A percentile compares a stretch with the other conserved stretches of the same genome.
These are phyloP conservation scores for Camelina sativa DNA, from an alignment of 345 rosid genomes.

Conservation along the genomic window DNA sequence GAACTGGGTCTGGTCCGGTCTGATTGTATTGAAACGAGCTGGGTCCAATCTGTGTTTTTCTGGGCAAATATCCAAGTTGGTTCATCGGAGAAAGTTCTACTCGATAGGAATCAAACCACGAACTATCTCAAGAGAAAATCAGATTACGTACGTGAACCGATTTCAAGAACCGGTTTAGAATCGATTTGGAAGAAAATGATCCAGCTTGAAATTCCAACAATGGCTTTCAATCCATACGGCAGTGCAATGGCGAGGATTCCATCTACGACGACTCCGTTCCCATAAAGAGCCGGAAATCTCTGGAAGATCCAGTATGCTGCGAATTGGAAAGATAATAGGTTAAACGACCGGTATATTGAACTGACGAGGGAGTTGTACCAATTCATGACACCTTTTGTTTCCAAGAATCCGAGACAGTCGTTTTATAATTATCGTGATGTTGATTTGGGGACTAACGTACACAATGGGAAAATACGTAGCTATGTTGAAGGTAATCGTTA, in stretches of 20 bases:
- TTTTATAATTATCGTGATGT: slow-evolving; percentile 57
- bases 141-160: slow-evolving; percentile 58
- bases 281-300: slow-evolving; percentile 59
- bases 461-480: slow-evolving; percentile 29
- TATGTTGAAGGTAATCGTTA: slow-evolving; percentile 51
- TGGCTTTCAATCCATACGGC: slow-evolving; percentile 63
- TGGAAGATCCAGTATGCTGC: slow-evolving; percentile 55
- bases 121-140: slow-evolving; percentile 59
- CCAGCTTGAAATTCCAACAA: slow-evolving; percentile 30
- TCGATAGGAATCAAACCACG: slow-evolving; percentile 39
- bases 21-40: slow-evolving; percentile 62
- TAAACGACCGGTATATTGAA: slow-evolving; percentile 37
- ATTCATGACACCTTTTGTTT: slow-evolving; percentile 59
- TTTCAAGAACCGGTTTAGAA: slow-evolving; percentile 52
- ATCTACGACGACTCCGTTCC: slow-evolving; percentile 51
- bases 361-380: slow-evolving; percentile 47
- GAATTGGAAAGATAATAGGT: slow-evolving; percentile 55
- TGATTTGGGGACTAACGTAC: slow-evolving; percentile 50
- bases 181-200: slow-evolving; percentile 54
- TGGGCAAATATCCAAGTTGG: slow-evolving; percentile 40
- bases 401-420: slow-evolving; percentile 63
- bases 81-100: slow-evolving; percentile 41
- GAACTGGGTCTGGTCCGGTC: slow-evolving; percentile 48
- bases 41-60: slow-evolving; percentile 56
- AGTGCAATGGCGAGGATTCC: slow-evolving; percentile 59